Evolutionary conservation across 169 alveolate genomes (phyloP), one percentile per base, ranked within the genome.

Genomic region (Plasmodium gaboni): DNA sequence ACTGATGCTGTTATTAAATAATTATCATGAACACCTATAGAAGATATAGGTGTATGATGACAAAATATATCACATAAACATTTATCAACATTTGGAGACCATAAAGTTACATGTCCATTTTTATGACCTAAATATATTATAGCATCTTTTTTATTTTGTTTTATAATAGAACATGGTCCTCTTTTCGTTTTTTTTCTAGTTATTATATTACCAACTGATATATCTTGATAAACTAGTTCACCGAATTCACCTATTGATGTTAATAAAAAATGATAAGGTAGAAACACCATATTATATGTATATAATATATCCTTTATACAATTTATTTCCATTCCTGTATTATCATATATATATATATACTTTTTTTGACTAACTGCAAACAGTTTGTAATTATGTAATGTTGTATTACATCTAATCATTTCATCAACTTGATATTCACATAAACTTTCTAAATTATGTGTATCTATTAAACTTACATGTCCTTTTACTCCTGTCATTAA

Each of bases 331-430:
- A 95, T 88, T 28, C 99, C 99, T 74, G 96, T 93, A 72, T 96
- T 94, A 91, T 98, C 99, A 92, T 98, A 98, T 15, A 98, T 94
- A 89, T 96, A 97, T 12, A 96, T 93, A 74, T 96, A 92, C 85
- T 96, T 97, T 89, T 96, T 97, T 92, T 98, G 98, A 0, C 98
- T 99, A 7, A 96, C 98, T 19, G 99, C 99, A 85, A 97, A 94
- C 86, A 97, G 91, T 22, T 96, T 95, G 61, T 98, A 96, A 86
- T 97, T 96, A 48, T 98, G 98, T n/a, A 98, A 93, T 59, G 96
- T 94, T 55, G 97, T 94, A 22, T 86, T 73, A 72, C 90, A 90
- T 50, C 78, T 51, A 42, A 83, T 73, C 0, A 74, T 63, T 71
- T 83, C 92, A 32, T 70, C 72, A 32, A 94, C 95, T 42, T 93